These are phyloP conservation scores for Gynandropsis gynandra DNA, from an alignment of 345 rosid species.

Conservation along the genomic window DNA sequence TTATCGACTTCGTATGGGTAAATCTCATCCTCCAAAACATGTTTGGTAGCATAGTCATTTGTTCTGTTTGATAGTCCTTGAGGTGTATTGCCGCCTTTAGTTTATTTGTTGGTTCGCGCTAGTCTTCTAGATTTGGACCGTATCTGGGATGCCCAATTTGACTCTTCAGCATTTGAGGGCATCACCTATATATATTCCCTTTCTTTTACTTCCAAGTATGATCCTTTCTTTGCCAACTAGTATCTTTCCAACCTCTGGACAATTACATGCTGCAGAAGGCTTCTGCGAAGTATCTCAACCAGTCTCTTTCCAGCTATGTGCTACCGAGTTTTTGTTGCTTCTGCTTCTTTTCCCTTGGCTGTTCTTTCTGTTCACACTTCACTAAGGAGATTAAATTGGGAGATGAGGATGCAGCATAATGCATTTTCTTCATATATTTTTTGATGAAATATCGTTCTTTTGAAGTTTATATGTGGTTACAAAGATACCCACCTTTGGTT, in stretches of 20 bases:
- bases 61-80: background rate
- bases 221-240: background rate
- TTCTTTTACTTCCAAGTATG: background rate
- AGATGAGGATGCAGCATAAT: too few relatives aligned
- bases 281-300: background rate
- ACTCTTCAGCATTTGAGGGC: background rate
- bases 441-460: background rate
- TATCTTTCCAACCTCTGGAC: background rate
- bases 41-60: background rate
- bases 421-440: background rate
- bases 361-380: too few relatives aligned
- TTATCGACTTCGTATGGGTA: conserved; percentile 53
- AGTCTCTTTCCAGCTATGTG: conserved; percentile 4
- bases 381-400: too few relatives aligned
- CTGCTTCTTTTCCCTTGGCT: too few relatives aligned
- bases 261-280: background rate
- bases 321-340: conserved; percentile 6
- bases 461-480: background rate
- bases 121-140: background rate
- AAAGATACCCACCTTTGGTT: background rate
- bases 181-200: background rate
- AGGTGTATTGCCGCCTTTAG: background rate
- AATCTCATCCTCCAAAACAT: conserved; percentile 13
- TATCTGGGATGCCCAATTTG: background rate
- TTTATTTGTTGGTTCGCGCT: background rate